A percentile compares a stretch with the other conserved stretches of the same genome.
Conservation (phyloP, 2,329 filamentous ascomycete genomes). For the Trichoderma koningiopsis region DNA sequence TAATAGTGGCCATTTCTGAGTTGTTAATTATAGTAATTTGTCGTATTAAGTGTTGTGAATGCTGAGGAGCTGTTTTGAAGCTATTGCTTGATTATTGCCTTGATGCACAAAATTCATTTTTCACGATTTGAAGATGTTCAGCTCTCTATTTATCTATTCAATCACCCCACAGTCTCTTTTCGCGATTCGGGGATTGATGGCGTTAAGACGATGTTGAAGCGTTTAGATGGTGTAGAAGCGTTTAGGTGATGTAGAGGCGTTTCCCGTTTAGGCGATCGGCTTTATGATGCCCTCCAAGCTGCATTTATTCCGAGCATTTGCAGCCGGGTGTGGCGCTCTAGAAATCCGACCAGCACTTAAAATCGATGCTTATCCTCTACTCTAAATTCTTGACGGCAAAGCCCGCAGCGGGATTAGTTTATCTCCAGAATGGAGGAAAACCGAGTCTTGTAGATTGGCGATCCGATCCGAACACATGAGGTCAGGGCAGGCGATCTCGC, state of each 20-base stretch:
- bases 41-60: not conserved
- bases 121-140: not conserved
- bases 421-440: not conserved
- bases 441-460: not conserved
- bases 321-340: not conserved
- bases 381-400: not conserved
- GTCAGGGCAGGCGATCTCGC: not conserved
- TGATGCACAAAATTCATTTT: not conserved
- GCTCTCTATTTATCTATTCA: constrained; percentile 10
- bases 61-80: not conserved
- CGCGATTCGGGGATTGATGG: not conserved
- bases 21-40: not conserved
- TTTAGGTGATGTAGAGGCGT: too few relatives aligned
- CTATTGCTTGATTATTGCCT: not conserved
- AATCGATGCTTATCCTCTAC: not conserved
- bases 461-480: not conserved
- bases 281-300: not conserved
- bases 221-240: not conserved
- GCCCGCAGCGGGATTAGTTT: not conserved
- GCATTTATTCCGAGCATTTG: constrained; percentile 19
- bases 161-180: not conserved
- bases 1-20: constrained; percentile 33
- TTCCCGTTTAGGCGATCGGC: constrained; percentile 13
- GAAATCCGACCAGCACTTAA: constrained; percentile 4
- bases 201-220: not conserved